These are phyloP conservation scores for Cyclanthera cordifolia DNA, from an alignment of 306 rosid species.

Conservation along the genomic window DNA sequence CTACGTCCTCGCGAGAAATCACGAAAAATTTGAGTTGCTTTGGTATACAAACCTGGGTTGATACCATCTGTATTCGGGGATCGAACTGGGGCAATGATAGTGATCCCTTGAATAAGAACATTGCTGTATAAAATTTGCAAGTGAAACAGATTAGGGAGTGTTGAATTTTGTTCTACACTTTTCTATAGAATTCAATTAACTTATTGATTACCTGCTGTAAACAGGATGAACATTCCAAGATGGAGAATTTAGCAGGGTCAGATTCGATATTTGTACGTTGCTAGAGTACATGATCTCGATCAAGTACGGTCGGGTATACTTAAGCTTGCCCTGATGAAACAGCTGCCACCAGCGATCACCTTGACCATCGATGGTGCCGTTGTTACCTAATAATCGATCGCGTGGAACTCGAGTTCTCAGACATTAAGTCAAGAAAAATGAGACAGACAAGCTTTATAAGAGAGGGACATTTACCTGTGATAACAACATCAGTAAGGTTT, in stretches of 20 bases:
- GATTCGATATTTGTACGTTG: constrained; percentile 26
- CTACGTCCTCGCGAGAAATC: not conserved
- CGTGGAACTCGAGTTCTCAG: not conserved
- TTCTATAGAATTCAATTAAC: not conserved
- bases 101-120: constrained; percentile 33
- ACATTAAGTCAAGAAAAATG: not conserved
- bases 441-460: not conserved
- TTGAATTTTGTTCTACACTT: not conserved
- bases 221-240: constrained; percentile 43
- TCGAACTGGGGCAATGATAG: constrained; percentile 33
- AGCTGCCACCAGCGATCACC: constrained; percentile 40
- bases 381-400: constrained; percentile 21
- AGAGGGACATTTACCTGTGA: constrained; percentile 20
- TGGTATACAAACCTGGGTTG: constrained; percentile 30
- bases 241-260: constrained; percentile 34
- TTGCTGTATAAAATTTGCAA: constrained; percentile 21
- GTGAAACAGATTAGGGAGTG: not conserved
- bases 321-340: constrained; percentile 37
- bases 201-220: constrained; percentile 29
- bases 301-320: constrained; percentile 38
- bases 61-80: constrained; percentile 43
- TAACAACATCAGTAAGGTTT: constrained; percentile 33
- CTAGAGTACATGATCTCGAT: constrained; percentile 29
- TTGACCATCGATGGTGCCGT: constrained; percentile 40
- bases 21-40: no score